Conservation (phyloP, 176 grass and related monocot species). For the Eragrostis curvula region DNA sequence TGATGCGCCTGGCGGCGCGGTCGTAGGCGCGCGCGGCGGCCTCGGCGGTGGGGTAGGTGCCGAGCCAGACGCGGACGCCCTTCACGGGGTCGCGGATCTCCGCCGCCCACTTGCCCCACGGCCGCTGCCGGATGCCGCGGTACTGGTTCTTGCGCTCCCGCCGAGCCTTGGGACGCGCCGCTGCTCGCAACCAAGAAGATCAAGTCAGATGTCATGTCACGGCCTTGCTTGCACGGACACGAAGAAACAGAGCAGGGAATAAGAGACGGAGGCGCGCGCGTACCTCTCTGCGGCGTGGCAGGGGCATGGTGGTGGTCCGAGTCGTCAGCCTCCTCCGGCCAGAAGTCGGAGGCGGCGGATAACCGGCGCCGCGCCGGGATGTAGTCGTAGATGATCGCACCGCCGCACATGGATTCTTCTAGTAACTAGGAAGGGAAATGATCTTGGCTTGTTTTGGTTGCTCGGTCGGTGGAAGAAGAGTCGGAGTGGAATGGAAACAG, state of each 20-base stretch:
- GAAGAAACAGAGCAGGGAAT: not conserved
- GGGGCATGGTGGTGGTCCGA: conserved; percentile 24
- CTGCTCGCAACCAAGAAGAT: not conserved
- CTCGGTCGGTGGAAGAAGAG: not conserved
- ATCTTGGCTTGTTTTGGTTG: not conserved
- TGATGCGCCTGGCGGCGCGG: conserved; percentile 79
- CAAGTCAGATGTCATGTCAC: not conserved
- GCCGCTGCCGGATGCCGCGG: conserved; percentile 81
- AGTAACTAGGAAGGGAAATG: not conserved
- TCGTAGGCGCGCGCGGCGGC: conserved; percentile 88
- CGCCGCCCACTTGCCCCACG: conserved; percentile 89
- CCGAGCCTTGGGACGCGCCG: conserved; percentile 54
- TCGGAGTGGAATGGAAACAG: not conserved
- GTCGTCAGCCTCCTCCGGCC: conserved; percentile 42
- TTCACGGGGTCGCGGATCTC: conserved; percentile 93
- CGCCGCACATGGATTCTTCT: conserved; percentile 78
- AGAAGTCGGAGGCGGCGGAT: conserved; percentile 62
- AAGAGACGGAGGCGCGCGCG: not conserved
- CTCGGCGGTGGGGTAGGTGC: conserved; percentile 84
- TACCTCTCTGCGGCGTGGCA: conserved; percentile 47
- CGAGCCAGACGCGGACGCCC: conserved; percentile 97
- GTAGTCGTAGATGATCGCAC: conserved; percentile 85
- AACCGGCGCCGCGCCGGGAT: conserved; percentile 51
- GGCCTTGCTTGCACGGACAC: not conserved
- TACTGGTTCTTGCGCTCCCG: conserved; percentile 77